phyloP scores from a whole-genome alignment of 2,329 filamentous ascomycete genomes.

The Akanthomyces lecanii region DNA sequence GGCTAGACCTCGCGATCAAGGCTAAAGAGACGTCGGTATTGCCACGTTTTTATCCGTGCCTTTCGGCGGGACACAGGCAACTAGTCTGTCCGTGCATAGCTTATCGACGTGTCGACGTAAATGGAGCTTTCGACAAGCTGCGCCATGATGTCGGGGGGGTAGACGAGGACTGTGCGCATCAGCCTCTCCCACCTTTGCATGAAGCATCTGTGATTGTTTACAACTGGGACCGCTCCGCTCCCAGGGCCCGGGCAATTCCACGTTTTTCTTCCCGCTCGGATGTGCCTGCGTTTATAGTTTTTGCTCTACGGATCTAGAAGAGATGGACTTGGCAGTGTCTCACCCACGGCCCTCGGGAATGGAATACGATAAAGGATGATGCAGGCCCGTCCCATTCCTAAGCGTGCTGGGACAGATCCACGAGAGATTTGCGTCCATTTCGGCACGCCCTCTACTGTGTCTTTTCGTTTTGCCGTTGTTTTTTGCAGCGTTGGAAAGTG shows the following conservation, averaged over 20 bases:
- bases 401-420: no score
- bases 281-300: neutral
- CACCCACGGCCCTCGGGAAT: neutral
- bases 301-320: neutral
- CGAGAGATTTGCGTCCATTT: neutral
- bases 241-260: neutral
- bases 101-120: neutral
- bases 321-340: neutral
- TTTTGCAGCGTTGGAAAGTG: neutral
- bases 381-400: neutral
- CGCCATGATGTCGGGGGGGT: neutral
- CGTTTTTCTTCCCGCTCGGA: constrained; percentile 4
- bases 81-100: neutral
- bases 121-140: neutral
- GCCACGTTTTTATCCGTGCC: neutral
- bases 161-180: constrained; percentile 11
- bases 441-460: no score
- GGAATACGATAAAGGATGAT: neutral
- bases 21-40: neutral
- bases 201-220: neutral
- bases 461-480: no score
- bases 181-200: neutral
- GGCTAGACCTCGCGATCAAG: neutral
- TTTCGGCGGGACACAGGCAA: neutral
- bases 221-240: neutral